These are phyloP conservation scores for Pisolithus thermaeus DNA, from an alignment of 1,284 basidiomycete species.

Conservation along the genomic window DNA sequence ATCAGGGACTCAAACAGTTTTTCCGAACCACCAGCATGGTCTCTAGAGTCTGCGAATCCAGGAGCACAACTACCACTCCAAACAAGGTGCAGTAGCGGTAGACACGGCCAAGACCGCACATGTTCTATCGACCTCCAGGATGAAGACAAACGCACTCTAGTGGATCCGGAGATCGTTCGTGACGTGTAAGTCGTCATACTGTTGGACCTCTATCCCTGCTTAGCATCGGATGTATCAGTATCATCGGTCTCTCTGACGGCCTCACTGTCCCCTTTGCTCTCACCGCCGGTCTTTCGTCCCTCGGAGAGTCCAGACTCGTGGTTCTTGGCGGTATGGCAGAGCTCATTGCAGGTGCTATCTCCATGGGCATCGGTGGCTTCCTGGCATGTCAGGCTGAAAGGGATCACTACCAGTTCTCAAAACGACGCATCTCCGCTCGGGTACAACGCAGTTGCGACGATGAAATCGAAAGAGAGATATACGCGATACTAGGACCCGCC, in stretches of 20 bases:
- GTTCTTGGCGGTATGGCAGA: constrained; percentile 90
- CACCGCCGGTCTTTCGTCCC: constrained; percentile 84
- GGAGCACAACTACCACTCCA: constrained; percentile 41
- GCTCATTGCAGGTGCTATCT: constrained; percentile 91
- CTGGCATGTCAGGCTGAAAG: constrained; percentile 95
- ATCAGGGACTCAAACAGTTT: constrained; percentile 2
- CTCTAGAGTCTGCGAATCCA: constrained; percentile 39
- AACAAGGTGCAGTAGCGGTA: constrained; percentile 54
- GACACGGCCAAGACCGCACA: constrained; percentile 52
- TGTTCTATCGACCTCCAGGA: constrained; percentile 81
- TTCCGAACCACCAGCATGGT: constrained; percentile 55
- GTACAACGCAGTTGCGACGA: constrained; percentile 84
- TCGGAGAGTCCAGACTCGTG: constrained; percentile 85
- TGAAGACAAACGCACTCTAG: constrained; percentile 69
- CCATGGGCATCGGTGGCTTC: constrained; percentile 97
- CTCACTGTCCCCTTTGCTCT: constrained; percentile 91
- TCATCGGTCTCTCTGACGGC: constrained; percentile 96
- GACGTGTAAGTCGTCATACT: constrained; percentile 55
- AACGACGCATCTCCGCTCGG: constrained; percentile 69
- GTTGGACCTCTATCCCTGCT: background rate
- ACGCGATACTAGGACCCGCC: constrained; percentile 80
- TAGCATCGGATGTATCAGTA: constrained; percentile 38
- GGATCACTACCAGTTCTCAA: constrained; percentile 87
- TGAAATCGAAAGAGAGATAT: constrained; percentile 94
- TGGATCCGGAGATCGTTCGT: constrained; percentile 81